phyloP scores from a whole-genome alignment of 2,329 filamentous ascomycete species.

The Rugonectria rugulosa region DNA sequence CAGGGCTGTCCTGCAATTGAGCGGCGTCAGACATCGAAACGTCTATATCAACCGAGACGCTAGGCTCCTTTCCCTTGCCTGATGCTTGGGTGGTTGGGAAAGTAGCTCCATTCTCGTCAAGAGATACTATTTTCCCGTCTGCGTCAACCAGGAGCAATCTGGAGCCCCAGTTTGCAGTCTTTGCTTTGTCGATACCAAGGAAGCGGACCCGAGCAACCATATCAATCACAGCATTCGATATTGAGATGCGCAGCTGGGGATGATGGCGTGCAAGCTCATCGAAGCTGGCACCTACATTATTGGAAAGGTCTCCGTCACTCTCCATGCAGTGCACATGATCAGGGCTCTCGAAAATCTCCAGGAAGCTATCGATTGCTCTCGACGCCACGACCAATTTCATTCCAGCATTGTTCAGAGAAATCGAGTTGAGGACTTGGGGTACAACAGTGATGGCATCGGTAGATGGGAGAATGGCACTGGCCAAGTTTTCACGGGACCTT shows the following conservation, averaged over 20 bases:
- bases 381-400: slow-evolving; percentile 89
- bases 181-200: slow-evolving; percentile 75
- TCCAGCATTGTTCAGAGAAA: slow-evolving; percentile 88
- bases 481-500: slow-evolving; percentile 56
- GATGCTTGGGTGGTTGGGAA: slow-evolving; percentile 37
- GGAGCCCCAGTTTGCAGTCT: slow-evolving; percentile 74
- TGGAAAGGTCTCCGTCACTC: slow-evolving; percentile 72
- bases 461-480: slow-evolving; percentile 82
- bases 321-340: slow-evolving; percentile 87
- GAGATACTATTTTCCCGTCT: slow-evolving; percentile 59
- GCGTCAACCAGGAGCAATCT: slow-evolving; percentile 74
- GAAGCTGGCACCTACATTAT: slow-evolving; percentile 81
- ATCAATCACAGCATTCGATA: slow-evolving; percentile 84
- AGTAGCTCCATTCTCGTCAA: slow-evolving; percentile 61
- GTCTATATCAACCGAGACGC: slow-evolving; percentile 54
- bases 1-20: slow-evolving; percentile 20
- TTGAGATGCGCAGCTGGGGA: slow-evolving; percentile 78
- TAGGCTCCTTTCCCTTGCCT: slow-evolving; percentile 50
- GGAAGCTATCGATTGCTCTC: slow-evolving; percentile 82
- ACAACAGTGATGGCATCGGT: slow-evolving; percentile 88
- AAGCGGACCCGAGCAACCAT: slow-evolving; percentile 86
- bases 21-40: slow-evolving; percentile 71
- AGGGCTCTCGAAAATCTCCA: slow-evolving; percentile 96
- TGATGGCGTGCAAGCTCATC: slow-evolving; percentile 96
- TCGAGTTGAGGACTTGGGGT: slow-evolving; percentile 88